Percentiles rank a stretch among this genome's conserved stretches.
Evolutionary conservation across 441 rosid species (phyloP).

Genomic region (Kokia cookei): DNA sequence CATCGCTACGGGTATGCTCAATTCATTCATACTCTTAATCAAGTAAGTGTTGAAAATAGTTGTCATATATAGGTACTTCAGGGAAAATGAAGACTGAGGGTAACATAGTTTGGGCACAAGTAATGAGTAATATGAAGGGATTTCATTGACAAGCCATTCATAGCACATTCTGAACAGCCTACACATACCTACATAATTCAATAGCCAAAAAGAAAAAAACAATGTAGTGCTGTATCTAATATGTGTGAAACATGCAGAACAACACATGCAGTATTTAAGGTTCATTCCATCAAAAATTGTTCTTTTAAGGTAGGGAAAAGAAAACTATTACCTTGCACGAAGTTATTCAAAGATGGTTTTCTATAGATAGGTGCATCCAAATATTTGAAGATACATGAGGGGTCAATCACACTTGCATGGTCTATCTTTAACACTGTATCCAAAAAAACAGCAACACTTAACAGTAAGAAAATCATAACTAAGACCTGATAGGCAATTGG

Average conservation of each 20-base stretch:
- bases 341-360: constrained; percentile 60
- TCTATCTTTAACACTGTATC: constrained; percentile 71
- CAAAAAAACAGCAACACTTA: constrained; percentile 6
- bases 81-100: neutral
- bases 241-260: neutral
- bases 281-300: neutral
- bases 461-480: neutral
- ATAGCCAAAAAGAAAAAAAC: neutral
- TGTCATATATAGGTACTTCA: neutral
- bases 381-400: constrained; percentile 64
- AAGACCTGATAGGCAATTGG: neutral
- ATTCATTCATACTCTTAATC: neutral
- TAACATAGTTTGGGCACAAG: neutral
- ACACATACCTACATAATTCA: neutral
- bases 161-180: neutral
- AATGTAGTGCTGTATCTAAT: neutral
- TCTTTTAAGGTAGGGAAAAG: neutral
- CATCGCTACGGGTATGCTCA: neutral
- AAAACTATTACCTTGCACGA: constrained; percentile 58
- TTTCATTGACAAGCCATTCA: neutral
- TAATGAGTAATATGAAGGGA: neutral
- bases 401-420: constrained; percentile 82
- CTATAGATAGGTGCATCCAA: constrained; percentile 15
- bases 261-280: neutral
- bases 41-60: neutral